Evolutionary conservation across 768 basidiomycete species (phyloP).

Genomic region (Ramaria sp.): DNA sequence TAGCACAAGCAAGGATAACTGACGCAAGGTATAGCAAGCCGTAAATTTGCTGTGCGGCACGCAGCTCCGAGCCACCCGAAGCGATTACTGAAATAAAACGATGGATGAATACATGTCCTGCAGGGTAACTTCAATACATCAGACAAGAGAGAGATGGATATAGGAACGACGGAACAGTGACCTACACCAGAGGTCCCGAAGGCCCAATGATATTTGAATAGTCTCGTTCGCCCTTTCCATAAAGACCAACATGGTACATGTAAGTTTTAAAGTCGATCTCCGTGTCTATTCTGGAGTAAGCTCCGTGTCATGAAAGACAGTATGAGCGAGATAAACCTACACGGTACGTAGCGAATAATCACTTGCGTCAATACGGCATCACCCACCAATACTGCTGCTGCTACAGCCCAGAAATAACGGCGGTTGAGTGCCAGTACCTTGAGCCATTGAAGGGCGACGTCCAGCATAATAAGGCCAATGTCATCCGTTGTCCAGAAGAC

Average conservation of each 20-base stretch:
- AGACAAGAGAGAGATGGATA: slow-evolving; percentile 2
- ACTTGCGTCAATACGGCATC: slow-evolving; percentile 73
- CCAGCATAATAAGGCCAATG: neutral
- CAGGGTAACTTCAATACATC: slow-evolving; percentile 65
- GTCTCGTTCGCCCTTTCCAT: slow-evolving; percentile 71
- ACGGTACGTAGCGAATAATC: slow-evolving; percentile 73
- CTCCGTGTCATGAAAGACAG: neutral
- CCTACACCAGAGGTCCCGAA: slow-evolving; percentile 87
- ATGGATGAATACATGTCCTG: slow-evolving; percentile 84
- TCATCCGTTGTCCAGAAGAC: too few relatives aligned
- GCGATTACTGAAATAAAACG: slow-evolving; percentile 56
- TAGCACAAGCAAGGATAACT: slow-evolving; percentile 49
- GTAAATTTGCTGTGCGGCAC: slow-evolving; percentile 69
- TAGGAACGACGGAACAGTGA: slow-evolving; percentile 4
- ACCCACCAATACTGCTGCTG: slow-evolving; percentile 52
- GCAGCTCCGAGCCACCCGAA: slow-evolving; percentile 46
- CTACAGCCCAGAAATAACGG: slow-evolving; percentile 57
- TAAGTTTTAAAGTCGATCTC: slow-evolving; percentile 99
- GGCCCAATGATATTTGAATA: slow-evolving; percentile 79
- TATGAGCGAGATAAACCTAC: slow-evolving; percentile 36
- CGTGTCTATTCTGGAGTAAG: slow-evolving; percentile 51
- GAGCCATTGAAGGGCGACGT: neutral
- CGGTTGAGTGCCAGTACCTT: slow-evolving; percentile 36
- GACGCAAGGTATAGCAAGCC: slow-evolving; percentile 60
- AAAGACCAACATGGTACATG: slow-evolving; percentile 76